These are phyloP conservation scores for Neoboletus brunneissimus DNA, from an alignment of 768 basidiomycete species.

Conservation along the genomic window DNA sequence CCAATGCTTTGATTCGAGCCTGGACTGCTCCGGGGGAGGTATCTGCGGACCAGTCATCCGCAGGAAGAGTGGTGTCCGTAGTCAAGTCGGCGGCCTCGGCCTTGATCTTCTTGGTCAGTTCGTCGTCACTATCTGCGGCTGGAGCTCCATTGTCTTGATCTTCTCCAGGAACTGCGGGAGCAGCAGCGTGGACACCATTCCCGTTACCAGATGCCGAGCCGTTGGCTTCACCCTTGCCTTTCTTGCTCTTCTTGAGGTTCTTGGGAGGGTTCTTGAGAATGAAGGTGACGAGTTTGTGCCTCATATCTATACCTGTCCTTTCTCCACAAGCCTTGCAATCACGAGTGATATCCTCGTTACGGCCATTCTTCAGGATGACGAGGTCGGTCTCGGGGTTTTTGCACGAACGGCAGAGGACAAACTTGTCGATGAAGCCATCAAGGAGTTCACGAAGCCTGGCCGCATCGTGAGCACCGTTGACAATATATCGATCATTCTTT, in stretches of 20 bases:
- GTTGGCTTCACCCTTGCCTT: constrained; percentile 52
- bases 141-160: constrained; percentile 39
- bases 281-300: constrained; percentile 94
- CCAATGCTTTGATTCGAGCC: constrained; percentile 72
- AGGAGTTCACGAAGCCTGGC: constrained; percentile 91
- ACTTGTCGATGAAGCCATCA: constrained; percentile 97
- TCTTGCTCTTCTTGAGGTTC: constrained; percentile 64
- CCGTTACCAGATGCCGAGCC: constrained; percentile 50
- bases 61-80: constrained; percentile 53
- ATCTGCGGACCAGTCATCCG: constrained; percentile 90
- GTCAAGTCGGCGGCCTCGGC: constrained; percentile 81
- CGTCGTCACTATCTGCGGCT: constrained; percentile 80
- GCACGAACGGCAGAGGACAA: constrained; percentile 94
- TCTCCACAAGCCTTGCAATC: constrained; percentile 99
- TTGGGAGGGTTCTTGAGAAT: constrained; percentile 97
- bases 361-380: constrained; percentile 79
- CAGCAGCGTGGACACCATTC: constrained; percentile 40
- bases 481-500: constrained; percentile 96
- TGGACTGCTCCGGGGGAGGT: constrained; percentile 88
- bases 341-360: constrained; percentile 81
- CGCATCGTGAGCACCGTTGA: constrained; percentile 95
- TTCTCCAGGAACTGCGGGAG: constrained; percentile 39
- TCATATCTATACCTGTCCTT: constrained; percentile 89
- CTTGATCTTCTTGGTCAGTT: constrained; percentile 86
- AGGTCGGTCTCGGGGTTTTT: constrained; percentile 99